Percentiles rank a stretch among this genome's conserved stretches.
Evolutionary conservation across 1,284 basidiomycete genomes (phyloP).

Genomic region (Sporisorium graminicola): DNA sequence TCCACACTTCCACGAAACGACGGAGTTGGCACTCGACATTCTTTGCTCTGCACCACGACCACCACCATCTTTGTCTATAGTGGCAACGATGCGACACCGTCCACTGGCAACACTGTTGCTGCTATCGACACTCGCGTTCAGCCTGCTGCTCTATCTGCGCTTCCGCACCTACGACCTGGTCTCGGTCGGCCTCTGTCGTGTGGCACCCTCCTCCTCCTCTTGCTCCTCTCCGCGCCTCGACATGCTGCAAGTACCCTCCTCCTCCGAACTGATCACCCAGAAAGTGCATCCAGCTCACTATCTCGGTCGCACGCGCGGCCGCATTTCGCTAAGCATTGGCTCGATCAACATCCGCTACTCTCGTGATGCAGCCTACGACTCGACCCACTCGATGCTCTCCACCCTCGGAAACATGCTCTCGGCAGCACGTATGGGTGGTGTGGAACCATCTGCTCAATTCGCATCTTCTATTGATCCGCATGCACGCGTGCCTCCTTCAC

Average conservation of each 20-base stretch:
- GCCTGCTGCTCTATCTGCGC: constrained; percentile 28
- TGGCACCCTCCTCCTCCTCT: constrained; percentile 20
- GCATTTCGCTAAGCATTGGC: constrained; percentile 31
- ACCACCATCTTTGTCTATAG: not conserved
- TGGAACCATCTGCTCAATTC: not conserved
- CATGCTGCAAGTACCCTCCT: constrained; percentile 6
- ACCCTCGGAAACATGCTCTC: constrained; percentile 13
- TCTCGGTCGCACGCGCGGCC: constrained; percentile 3
- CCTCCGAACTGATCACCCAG: constrained; percentile 5
- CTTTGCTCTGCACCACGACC: not conserved
- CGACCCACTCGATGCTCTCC: constrained; percentile 8
- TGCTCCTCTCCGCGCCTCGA: constrained; percentile 11
- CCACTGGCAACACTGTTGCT: constrained; percentile 17
- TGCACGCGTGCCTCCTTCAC: not conserved
- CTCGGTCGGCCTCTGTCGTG: constrained; percentile 26
- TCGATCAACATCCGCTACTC: constrained; percentile 54
- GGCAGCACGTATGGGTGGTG: constrained; percentile 9
- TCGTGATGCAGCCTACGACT: constrained; percentile 31
- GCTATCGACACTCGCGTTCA: constrained; percentile 13
- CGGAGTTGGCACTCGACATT: no score
- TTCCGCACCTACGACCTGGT: constrained; percentile 41
- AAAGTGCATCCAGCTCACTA: not conserved
- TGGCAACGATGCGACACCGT: constrained; percentile 20
- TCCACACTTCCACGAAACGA: no score
- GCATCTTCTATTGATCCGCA: not conserved